These are phyloP conservation scores for Colletotrichum aenigma DNA, from an alignment of 2,329 filamentous ascomycete species.

Conservation along the genomic window DNA sequence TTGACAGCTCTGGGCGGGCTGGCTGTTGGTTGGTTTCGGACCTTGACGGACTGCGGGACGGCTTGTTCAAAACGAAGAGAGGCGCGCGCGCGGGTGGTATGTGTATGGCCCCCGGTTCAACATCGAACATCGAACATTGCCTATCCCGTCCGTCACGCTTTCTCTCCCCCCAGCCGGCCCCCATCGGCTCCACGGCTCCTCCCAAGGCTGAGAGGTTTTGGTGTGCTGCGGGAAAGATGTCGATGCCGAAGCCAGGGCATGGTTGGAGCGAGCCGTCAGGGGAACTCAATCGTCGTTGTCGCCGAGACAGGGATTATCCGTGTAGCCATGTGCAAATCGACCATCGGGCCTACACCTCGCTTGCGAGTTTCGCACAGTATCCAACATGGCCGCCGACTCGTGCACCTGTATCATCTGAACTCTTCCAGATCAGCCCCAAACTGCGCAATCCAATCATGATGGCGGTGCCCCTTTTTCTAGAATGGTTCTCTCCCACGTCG, in stretches of 20 bases:
- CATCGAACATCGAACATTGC: background rate
- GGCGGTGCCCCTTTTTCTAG: background rate
- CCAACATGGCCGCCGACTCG: background rate
- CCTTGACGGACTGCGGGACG: background rate
- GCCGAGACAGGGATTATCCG: background rate
- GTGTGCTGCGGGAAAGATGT: background rate
- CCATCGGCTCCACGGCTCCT: background rate
- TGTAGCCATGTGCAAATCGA: background rate
- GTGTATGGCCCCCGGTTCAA: background rate
- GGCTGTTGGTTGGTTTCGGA: background rate
- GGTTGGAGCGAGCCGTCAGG: background rate
- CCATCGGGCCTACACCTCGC: background rate
- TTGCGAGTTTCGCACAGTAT: background rate
- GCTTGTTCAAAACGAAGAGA: background rate
- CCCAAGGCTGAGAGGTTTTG: background rate
- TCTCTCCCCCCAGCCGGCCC: background rate
- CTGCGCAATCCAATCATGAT: background rate
- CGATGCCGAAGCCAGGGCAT: background rate
- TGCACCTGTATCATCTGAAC: slow-evolving; percentile 8
- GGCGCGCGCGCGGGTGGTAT: background rate
- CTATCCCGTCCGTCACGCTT: background rate
- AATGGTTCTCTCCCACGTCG: background rate
- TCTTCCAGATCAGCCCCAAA: background rate
- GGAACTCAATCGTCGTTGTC: background rate
- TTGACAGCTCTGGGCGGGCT: background rate